Conservation (phyloP, 495 filamentous ascomycete genomes). For the Aspergillus homomorphus region DNA sequence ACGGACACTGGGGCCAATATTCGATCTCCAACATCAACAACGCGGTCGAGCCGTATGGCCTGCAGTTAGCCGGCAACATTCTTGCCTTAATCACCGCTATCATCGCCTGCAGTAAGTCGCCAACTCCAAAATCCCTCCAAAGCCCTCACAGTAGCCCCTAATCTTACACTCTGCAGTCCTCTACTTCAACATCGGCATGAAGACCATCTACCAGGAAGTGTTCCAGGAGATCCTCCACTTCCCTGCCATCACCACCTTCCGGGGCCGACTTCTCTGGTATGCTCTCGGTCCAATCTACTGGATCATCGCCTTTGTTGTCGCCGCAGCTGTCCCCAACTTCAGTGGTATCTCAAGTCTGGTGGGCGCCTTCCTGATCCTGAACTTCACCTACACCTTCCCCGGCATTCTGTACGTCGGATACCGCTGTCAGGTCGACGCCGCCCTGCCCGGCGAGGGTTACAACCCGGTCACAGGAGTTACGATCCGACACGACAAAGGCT, state of each 20-base stretch:
- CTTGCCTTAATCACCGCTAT: neutral
- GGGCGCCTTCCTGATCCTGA: neutral
- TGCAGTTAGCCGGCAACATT: neutral
- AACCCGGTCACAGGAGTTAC: neutral
- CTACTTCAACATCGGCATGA: constrained; percentile 3
- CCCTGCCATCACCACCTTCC: neutral
- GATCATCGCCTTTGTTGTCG: neutral
- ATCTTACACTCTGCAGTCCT: neutral
- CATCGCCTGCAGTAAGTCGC: neutral
- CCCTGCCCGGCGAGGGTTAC: neutral
- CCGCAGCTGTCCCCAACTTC: neutral
- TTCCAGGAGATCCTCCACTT: neutral
- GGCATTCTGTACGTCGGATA: neutral
- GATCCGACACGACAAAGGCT: neutral
- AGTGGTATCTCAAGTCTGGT: constrained; percentile 1
- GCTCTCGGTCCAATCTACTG: neutral
- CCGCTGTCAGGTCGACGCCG: neutral
- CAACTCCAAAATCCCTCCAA: neutral
- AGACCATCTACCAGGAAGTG: neutral
- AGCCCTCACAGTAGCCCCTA: neutral
- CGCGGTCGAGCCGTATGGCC: neutral
- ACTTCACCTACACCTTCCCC: constrained; percentile 1
- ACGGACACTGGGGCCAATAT: neutral
- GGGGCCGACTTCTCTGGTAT: neutral
- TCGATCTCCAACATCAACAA: constrained; percentile 1